Conservation (phyloP, 1,284 basidiomycete genomes). For the Cutaneotrichosporon sp. region DNA sequence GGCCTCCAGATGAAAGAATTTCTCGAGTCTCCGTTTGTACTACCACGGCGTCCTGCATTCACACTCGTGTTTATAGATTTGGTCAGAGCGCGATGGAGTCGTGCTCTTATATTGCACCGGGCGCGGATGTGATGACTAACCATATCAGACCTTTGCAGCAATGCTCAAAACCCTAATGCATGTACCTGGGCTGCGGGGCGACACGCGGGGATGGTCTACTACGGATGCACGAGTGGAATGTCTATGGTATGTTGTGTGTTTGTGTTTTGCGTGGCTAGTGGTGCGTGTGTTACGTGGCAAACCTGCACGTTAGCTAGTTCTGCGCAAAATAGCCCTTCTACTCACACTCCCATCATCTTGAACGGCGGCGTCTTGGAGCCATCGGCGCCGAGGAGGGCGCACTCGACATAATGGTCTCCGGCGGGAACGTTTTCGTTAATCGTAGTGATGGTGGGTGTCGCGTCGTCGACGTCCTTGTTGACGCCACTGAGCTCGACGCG, state of each 20-base stretch:
- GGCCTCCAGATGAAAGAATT: conserved; percentile 1
- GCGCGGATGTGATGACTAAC: too few relatives aligned
- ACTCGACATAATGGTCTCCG: conserved; percentile 82
- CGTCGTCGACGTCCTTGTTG: conserved; percentile 47
- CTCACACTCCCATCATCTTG: conserved; percentile 71
- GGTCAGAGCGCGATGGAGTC: conserved; percentile 11
- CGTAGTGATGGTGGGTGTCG: conserved; percentile 55
- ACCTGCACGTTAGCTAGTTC: conserved; percentile 2
- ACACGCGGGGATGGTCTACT: background rate
- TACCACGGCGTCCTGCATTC: conserved; percentile 14
- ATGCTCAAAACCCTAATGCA: background rate
- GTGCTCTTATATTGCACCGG: too few relatives aligned
- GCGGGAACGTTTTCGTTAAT: conserved; percentile 71
- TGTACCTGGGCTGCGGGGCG: background rate
- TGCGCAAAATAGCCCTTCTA: background rate
- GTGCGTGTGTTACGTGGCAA: background rate
- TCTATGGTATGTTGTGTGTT: background rate
- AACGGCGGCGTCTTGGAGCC: conserved; percentile 62
- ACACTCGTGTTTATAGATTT: conserved; percentile 12
- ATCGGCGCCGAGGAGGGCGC: conserved; percentile 70
- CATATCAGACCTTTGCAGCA: too few relatives aligned
- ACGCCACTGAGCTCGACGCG: conserved; percentile 49
- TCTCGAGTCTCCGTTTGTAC: conserved; percentile 11
- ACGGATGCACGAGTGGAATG: background rate
- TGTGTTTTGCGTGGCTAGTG: background rate